Percentiles rank a stretch among this genome's conserved stretches.
Conservation (phyloP, 2,329 filamentous ascomycete genomes). For the Trichoderma semiorbis region DNA sequence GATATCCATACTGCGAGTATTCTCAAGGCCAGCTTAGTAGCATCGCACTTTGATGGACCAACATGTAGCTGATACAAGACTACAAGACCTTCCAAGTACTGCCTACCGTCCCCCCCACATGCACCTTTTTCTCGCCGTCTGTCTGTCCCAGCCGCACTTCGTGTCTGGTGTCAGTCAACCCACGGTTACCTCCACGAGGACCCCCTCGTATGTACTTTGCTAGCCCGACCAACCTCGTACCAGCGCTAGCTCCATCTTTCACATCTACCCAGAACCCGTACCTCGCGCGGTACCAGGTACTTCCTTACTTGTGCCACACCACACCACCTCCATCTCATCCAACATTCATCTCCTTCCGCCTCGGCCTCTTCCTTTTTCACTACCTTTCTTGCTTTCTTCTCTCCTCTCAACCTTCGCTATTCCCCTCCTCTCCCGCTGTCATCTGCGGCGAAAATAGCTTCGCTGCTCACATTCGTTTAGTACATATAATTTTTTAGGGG, state of each 20-base stretch:
- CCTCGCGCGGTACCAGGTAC: conserved; percentile 3
- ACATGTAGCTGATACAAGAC: neutral
- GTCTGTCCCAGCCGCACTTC: neutral
- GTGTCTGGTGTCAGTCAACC: neutral
- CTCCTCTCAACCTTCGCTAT: conserved; percentile 1
- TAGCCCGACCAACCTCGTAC: neutral
- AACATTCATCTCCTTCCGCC: conserved; percentile 12
- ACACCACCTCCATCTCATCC: conserved; percentile 1
- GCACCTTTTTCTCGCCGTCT: neutral
- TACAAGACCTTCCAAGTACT: neutral
- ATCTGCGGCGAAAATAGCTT: conserved; percentile 8
- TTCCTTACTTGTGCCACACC: conserved; percentile 2
- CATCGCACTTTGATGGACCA: neutral
- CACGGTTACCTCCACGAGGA: neutral
- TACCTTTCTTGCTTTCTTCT: neutral
- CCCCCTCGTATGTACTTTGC: neutral
- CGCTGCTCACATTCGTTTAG: conserved; percentile 18
- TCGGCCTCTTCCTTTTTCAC: conserved; percentile 6
- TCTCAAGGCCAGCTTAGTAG: neutral
- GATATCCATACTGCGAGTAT: neutral
- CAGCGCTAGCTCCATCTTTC: neutral
- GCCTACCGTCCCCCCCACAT: neutral
- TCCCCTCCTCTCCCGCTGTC: neutral
- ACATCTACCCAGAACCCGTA: neutral
- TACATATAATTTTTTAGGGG: neutral